These are phyloP conservation scores for Cyberlindnera maritima DNA, from an alignment of 805 yeast genomes.

Conservation along the genomic window DNA sequence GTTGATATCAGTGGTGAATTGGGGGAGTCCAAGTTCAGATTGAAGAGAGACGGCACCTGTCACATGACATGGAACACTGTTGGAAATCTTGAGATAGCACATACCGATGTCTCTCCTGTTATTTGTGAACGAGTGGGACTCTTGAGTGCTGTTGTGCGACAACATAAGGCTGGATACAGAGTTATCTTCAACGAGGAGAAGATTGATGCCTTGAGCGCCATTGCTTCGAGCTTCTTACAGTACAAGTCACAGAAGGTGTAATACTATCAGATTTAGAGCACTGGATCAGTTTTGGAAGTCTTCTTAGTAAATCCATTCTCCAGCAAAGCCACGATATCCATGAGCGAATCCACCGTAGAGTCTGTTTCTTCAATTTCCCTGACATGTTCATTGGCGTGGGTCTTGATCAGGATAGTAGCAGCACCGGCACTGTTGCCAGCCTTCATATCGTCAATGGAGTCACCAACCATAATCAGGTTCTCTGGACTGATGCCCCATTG, in stretches of 20 bases:
- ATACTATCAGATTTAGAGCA: too few species aligned
- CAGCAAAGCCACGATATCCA: conserved; percentile 36
- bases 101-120: not conserved
- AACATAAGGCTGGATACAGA: not conserved
- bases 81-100: conserved; percentile 21
- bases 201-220: conserved; percentile 15
- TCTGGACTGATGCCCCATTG: conserved; percentile 45
- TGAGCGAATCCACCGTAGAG: conserved; percentile 27
- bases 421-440: conserved; percentile 67
- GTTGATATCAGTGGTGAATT: not conserved
- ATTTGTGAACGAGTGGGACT: conserved; percentile 1
- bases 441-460: conserved; percentile 65
- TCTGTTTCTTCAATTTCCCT: conserved; percentile 33
- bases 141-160: not conserved
- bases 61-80: conserved; percentile 16
- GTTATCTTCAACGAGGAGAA: conserved; percentile 13
- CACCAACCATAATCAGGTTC: conserved; percentile 67
- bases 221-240: conserved; percentile 17
- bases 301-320: conserved; percentile 32
- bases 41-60: conserved; percentile 1
- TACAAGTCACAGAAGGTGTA: conserved; percentile 2
- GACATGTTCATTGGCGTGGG: conserved; percentile 47
- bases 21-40: conserved; percentile 3
- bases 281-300: not conserved
- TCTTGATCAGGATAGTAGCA: conserved; percentile 50